phyloP scores from a whole-genome alignment of 495 filamentous ascomycete species.

The Podospora comata region DNA sequence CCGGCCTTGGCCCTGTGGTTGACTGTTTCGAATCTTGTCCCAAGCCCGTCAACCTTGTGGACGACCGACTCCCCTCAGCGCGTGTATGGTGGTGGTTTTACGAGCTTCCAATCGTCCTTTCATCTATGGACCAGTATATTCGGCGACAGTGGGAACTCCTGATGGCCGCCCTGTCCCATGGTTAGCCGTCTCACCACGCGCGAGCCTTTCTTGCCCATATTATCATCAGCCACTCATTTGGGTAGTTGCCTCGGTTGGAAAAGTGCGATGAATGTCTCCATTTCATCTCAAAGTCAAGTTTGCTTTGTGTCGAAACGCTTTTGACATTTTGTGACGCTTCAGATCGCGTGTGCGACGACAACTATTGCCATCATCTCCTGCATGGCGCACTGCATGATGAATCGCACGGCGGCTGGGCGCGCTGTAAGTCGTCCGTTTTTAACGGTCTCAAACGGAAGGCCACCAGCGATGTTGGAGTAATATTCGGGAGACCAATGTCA shows the following conservation, averaged over 20 bases:
- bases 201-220: not conserved
- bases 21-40: constrained; percentile 4
- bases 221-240: not conserved
- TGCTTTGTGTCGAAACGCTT: not conserved
- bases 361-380: not conserved
- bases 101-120: not conserved
- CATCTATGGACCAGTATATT: not conserved
- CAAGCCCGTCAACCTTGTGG: not conserved
- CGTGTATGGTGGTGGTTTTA: not conserved
- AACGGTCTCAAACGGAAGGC: not conserved
- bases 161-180: not conserved
- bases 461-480: not conserved
- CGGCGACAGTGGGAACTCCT: not conserved
- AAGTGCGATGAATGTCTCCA: not conserved
- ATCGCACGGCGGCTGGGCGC: constrained; percentile 2
- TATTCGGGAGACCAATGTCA: not conserved
- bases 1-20: not conserved
- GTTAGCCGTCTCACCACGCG: not conserved
- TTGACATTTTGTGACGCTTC: constrained; percentile 9
- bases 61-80: too few relatives aligned
- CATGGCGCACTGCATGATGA: not conserved
- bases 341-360: constrained; percentile 1
- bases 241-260: not conserved
- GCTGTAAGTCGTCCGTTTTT: not conserved
- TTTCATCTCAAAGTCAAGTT: not conserved